Base-by-base conservation (phyloP, 1,284 basidiomycete species). In the Tilletiaria anomala region DNA sequence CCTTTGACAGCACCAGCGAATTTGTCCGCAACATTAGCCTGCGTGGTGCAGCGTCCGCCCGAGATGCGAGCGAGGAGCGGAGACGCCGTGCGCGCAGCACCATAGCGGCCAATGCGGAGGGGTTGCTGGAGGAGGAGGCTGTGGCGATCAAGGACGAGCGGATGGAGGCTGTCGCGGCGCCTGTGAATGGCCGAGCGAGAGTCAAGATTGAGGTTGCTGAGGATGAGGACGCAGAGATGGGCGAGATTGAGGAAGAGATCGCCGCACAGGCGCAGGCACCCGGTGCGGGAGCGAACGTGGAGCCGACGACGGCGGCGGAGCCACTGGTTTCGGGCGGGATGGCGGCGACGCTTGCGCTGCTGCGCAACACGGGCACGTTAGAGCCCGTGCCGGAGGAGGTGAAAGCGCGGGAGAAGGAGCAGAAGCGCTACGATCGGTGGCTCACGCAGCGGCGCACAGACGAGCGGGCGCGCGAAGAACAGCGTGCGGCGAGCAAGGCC, bases 1-100 rank as follows among this genome's bases (percentile, higher is more conserved):
- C 82, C 0, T 89, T 99, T 47, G 91, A 97, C 64, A 88, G 94
- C 56, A 97, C 93, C 0, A 86, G 86, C 14, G 89, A 96, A 66
- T 99, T 99, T 56, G 84, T 97, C 18, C 78, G 88, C 12, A 80
- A 83, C 31, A 86, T 99, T 48, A 8, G 26, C 26, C n/a, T n/a
- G 8, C 26, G 26, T n/a, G 10, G n/a, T n/a, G n/a, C n/a, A n/a
- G n/a, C n/a, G n/a, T n/a, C n/a, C n/a, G n/a, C n/a, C n/a, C n/a
- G n/a, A n/a, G n/a, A n/a, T n/a, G n/a, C n/a, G n/a, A n/a, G n/a
- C n/a, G n/a, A n/a, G n/a, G n/a, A n/a, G n/a, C n/a, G n/a, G n/a
- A n/a, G n/a, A n/a, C n/a, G n/a, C n/a, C n/a, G n/a, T n/a, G n/a
- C n/a, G n/a, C n/a, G n/a, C n/a, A n/a, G n/a, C n/a, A n/a, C n/a